A percentile compares a stretch with the other conserved stretches of the same genome.
phyloP scores from a whole-genome alignment of 2,329 filamentous ascomycete species.

The Aspergillus latus region DNA sequence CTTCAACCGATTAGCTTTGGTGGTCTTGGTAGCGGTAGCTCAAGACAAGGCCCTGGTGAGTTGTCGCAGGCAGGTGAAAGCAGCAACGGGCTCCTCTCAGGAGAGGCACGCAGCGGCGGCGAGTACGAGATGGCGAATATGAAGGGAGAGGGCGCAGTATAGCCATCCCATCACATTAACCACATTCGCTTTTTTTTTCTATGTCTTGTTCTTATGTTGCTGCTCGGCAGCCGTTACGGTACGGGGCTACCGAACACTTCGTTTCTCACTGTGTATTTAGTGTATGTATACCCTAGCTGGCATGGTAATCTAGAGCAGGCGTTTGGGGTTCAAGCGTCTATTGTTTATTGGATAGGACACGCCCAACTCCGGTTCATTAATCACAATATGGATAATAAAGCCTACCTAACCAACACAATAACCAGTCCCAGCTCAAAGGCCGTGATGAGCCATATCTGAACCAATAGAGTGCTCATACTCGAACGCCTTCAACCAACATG shows the following conservation, averaged over 20 bases:
- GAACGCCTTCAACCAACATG: constrained; percentile 12
- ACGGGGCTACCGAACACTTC: background rate
- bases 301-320: constrained; percentile 35
- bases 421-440: background rate
- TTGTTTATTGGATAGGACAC: background rate
- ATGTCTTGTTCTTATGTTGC: constrained; percentile 3
- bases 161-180: constrained; percentile 10
- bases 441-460: background rate
- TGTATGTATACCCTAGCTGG: constrained; percentile 32
- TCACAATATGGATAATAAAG: background rate
- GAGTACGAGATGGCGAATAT: constrained; percentile 40
- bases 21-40: constrained; percentile 43
- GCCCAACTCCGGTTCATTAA: background rate
- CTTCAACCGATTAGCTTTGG: constrained; percentile 83
- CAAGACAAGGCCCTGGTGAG: constrained; percentile 16
- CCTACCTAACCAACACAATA: background rate
- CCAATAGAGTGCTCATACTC: background rate
- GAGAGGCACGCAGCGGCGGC: constrained; percentile 28
- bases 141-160: constrained; percentile 35
- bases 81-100: constrained; percentile 25
- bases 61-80: constrained; percentile 15
- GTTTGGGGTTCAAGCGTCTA: constrained; percentile 22
- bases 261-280: constrained; percentile 15
- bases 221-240: background rate
- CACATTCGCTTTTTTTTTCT: constrained; percentile 8